Percentiles rank a stretch among this genome's conserved stretches.
phyloP scores from a whole-genome alignment of 2,329 filamentous ascomycete species.

The Calonectria montana region DNA sequence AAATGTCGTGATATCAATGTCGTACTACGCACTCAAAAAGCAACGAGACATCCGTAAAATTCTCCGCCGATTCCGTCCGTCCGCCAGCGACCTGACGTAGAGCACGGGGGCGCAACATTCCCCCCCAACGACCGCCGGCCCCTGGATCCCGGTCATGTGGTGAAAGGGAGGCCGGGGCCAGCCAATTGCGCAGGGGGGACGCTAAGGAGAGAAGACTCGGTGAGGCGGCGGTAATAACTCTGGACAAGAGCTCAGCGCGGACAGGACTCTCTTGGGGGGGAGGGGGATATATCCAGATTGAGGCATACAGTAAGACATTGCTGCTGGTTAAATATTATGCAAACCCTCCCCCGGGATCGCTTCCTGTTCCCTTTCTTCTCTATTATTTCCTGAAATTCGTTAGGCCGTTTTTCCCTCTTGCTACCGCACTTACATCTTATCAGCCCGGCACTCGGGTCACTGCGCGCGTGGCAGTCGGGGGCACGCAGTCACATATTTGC shows the following conservation, averaged over 20 bases:
- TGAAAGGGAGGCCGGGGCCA: neutral
- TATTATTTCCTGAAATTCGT: neutral
- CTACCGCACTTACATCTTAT: constrained; percentile 4
- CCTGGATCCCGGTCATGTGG: neutral
- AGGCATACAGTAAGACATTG: neutral
- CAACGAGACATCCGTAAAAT: neutral
- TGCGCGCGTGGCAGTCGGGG: neutral
- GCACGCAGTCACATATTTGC: neutral
- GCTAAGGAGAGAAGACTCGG: neutral
- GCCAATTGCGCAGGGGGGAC: neutral
- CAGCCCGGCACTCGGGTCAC: neutral
- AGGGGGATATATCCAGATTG: neutral
- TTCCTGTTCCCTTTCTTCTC: neutral
- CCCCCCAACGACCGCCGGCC: neutral
- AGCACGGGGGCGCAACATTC: neutral
- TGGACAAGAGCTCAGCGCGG: neutral
- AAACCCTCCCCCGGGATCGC: neutral
- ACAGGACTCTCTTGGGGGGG: neutral
- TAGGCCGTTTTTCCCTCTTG: neutral
- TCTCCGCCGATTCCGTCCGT: neutral
- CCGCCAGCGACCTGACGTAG: neutral
- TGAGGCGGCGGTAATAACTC: constrained; percentile 2
- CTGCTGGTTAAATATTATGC: neutral
- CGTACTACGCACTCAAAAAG: constrained; percentile 2
- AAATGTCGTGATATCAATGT: constrained; percentile 10